Evolutionary conservation across 139 green algal genomes (phyloP).

Genomic region (Coelastrella sp.): DNA sequence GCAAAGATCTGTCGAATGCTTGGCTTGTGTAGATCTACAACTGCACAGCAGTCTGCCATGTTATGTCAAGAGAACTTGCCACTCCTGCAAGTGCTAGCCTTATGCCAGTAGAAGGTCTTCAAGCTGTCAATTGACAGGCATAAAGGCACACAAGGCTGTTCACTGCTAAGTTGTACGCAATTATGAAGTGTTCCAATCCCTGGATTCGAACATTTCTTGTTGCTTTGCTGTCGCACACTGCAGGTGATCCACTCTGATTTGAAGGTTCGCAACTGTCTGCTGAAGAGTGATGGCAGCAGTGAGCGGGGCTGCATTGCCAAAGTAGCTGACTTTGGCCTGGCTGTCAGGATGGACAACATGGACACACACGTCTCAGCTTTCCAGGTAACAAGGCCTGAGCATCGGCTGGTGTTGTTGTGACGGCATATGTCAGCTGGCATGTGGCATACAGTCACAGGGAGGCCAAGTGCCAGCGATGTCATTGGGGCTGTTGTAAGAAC

Average conservation of each 20-base stretch:
- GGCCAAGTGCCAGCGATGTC: too few relatives aligned
- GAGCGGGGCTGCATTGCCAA: conserved; percentile 50
- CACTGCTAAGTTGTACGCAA: not conserved
- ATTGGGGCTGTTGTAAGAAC: too few relatives aligned
- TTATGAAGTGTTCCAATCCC: not conserved
- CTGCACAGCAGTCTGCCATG: not conserved
- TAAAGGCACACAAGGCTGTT: too few relatives aligned
- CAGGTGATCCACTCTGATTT: conserved; percentile 47
- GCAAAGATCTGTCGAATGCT: not conserved
- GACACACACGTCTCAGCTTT: conserved; percentile 59
- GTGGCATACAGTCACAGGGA: too few relatives aligned
- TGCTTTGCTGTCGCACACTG: too few relatives aligned
- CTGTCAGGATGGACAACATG: conserved; percentile 63
- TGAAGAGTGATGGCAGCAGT: conserved; percentile 33
- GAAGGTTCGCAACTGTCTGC: conserved; percentile 48
- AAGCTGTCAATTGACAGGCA: not conserved
- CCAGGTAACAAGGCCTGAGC: conserved; percentile 43
- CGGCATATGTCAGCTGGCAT: too few relatives aligned
- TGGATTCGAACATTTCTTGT: too few relatives aligned
- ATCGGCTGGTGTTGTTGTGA: not conserved
- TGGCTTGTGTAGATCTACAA: not conserved
- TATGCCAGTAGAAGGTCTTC: not conserved
- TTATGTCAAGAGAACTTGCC: not conserved
- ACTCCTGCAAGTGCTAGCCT: too few relatives aligned
- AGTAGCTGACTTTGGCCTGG: conserved; percentile 71